Evolutionary conservation across 768 basidiomycete genomes (phyloP).

Genomic region (Strobilomyces echinocephalus): DNA sequence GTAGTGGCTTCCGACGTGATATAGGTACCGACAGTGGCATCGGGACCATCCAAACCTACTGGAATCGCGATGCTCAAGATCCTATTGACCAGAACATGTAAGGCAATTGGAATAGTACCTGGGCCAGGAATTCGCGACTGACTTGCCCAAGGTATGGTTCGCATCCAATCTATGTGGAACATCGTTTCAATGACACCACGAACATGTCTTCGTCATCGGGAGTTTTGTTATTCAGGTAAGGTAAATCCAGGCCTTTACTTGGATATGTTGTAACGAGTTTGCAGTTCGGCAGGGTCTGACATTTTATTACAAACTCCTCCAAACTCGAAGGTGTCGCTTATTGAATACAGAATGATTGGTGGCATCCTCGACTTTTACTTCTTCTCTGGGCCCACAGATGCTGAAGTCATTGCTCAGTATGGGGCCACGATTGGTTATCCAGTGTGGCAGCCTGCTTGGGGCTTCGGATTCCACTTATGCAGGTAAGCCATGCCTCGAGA

Average conservation of each 20-base stretch:
- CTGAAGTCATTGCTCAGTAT: constrained; percentile 65
- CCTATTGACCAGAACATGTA: constrained; percentile 68
- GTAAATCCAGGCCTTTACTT: not conserved
- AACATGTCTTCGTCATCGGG: constrained; percentile 62
- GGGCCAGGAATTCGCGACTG: not conserved
- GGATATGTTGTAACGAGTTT: constrained; percentile 5
- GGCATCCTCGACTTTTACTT: constrained; percentile 79
- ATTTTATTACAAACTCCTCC: constrained; percentile 61
- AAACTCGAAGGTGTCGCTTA: constrained; percentile 48
- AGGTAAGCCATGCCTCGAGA: constrained; percentile 31
- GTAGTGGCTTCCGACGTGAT: constrained; percentile 63
- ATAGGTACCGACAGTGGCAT: constrained; percentile 44
- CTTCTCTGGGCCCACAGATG: constrained; percentile 51
- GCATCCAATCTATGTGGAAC: constrained; percentile 70
- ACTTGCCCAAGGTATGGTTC: constrained; percentile 51
- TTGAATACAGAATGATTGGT: constrained; percentile 72
- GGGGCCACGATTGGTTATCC: constrained; percentile 62
- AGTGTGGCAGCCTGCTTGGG: constrained; percentile 69
- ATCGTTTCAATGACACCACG: constrained; percentile 53
- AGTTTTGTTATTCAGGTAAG: constrained; percentile 65
- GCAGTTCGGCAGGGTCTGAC: constrained; percentile 67
- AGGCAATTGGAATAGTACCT: constrained; percentile 23
- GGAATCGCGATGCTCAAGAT: constrained; percentile 60
- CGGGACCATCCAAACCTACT: constrained; percentile 63
- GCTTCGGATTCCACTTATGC: constrained; percentile 76